These are phyloP conservation scores for Fraxinus velutina DNA, from an alignment of 305 asterid genomes.

Conservation along the genomic window DNA sequence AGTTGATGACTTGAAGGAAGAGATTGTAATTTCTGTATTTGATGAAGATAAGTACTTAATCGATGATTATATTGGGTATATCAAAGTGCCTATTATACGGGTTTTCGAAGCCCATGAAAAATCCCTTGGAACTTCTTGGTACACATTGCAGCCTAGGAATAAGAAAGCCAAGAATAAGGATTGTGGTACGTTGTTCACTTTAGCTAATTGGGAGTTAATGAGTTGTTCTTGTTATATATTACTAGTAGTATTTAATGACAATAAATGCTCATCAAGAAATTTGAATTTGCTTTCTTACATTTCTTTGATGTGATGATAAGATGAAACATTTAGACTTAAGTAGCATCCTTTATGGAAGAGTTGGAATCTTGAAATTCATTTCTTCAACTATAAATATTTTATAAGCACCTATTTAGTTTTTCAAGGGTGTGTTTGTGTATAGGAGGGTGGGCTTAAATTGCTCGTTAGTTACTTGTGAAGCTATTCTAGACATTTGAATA, in stretches of 20 bases:
- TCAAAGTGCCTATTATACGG: slow-evolving; percentile 52
- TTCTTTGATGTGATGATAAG: neutral
- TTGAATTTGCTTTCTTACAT: neutral
- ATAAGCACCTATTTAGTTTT: neutral
- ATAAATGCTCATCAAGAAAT: neutral
- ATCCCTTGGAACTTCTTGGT: slow-evolving; percentile 91
- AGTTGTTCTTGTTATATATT: neutral
- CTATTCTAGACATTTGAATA: neutral
- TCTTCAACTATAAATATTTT: neutral
- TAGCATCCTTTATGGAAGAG: neutral
- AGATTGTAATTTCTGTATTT: slow-evolving; percentile 66
- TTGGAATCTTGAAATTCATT: neutral
- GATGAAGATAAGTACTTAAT: slow-evolving; percentile 91
- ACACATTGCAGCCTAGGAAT: slow-evolving; percentile 69
- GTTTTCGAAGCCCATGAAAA: slow-evolving; percentile 73
- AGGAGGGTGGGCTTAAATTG: neutral
- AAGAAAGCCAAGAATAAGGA: slow-evolving; percentile 79
- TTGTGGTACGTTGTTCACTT: slow-evolving; percentile 54
- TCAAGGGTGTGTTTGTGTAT: neutral
- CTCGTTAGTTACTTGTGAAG: neutral
- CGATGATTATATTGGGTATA: slow-evolving; percentile 88
- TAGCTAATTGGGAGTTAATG: slow-evolving; percentile 5
- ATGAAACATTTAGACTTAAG: neutral
- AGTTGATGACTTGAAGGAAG: slow-evolving; percentile 82
- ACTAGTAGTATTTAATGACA: neutral